Evolutionary conservation across 495 filamentous ascomycete genomes (phyloP), one percentile per base, ranked within the genome.

Genomic region (Tuber aestivum): DNA sequence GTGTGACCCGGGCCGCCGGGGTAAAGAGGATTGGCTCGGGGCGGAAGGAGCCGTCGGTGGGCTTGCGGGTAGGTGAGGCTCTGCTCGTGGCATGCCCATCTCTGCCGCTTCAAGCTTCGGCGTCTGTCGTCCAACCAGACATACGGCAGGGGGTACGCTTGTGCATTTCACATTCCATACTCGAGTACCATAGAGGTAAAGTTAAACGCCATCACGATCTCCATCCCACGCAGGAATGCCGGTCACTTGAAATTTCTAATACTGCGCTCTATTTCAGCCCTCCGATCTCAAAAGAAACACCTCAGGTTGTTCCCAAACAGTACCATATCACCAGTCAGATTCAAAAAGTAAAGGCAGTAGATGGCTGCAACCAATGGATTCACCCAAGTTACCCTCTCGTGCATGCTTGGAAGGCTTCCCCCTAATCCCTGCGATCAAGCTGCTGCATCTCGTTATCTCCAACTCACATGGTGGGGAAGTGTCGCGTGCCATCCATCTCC

Each of bases 401-500:
- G 56, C 56, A 65, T 32, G 27, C 23, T 23, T 61, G 10, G 1
- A n/a, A 3, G 23, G 23, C 21, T 50, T 10, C 48, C 48, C 10
- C 32, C 50, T 61, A 14, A 61, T 61, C 50, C 50, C n/a, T 27
- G n/a, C n/a, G 56, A 61, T 56, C 23, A 56, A 56, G 48, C 5
- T 9, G 21, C 45, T 32, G 50, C 50, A 65, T 35, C 56, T 35
- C 27, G 27, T 27, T 65, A 35, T 35, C 56, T 35, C 9, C 32
- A 65, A 65, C 14, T 65, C 56, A 35, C 27, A 65, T 65, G 56
- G 56, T 20, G 3, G 56, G 27, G 27, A 65, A 18, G 27, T 65
- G 56, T 65, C 56, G 56, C 56, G 56, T 65, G 56, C 56, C 35
- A 65, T 32, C 50, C 50, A 61, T 65, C 32, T 65, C 56, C 35